phyloP scores from a whole-genome alignment of 176 grass and related monocot species.

The Puya raimondii region DNA sequence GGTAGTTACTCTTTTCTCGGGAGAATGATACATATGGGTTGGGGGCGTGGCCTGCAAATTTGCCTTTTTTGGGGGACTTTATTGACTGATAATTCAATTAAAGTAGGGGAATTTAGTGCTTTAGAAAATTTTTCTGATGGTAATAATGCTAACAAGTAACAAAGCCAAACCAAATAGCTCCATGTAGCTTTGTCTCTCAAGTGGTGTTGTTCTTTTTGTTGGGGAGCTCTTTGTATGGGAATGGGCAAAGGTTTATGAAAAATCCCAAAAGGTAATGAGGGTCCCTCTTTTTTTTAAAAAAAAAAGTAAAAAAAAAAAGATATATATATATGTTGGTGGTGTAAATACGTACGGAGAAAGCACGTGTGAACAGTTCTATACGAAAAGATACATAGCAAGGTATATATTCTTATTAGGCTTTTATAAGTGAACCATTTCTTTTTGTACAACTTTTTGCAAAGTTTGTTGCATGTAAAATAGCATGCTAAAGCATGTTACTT shows the following conservation, averaged over 20 bases:
- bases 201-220: not conserved
- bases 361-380: too few species aligned
- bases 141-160: not conserved
- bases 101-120: not conserved
- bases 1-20: too few species aligned
- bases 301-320: not conserved
- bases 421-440: too few species aligned
- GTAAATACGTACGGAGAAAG: too few species aligned
- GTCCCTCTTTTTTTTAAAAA: conserved; percentile 1
- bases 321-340: not conserved
- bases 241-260: not conserved
- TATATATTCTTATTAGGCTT: too few species aligned
- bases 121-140: not conserved
- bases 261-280: not conserved
- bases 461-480: too few species aligned
- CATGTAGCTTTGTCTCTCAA: conserved; percentile 3
- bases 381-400: too few species aligned
- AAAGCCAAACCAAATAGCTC: not conserved
- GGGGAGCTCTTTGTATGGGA: not conserved
- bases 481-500: too few species aligned
- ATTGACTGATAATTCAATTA: conserved; percentile 23
- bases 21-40: conserved; percentile 11
- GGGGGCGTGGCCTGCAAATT: conserved; percentile 26
- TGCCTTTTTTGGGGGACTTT: conserved; percentile 21
- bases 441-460: too few species aligned